Evolutionary conservation across 345 rosid species (phyloP).

Genomic region (Murraya paniculata): DNA sequence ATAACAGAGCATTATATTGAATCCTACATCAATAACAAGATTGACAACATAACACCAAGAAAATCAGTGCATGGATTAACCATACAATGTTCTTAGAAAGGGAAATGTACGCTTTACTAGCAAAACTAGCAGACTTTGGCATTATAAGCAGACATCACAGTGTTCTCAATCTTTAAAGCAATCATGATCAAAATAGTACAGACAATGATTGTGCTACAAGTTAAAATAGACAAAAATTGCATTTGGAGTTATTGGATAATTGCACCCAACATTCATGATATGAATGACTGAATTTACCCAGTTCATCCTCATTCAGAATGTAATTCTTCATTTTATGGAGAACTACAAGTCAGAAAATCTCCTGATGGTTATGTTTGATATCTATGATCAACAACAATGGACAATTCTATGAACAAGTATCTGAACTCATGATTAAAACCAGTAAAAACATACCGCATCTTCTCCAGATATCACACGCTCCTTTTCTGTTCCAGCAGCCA

Average conservation of each 20-base stretch:
- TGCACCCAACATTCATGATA: neutral
- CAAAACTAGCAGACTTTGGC: neutral
- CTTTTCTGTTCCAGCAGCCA: constrained; percentile 89
- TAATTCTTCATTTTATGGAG: no score
- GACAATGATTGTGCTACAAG: neutral
- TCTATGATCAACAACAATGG: neutral
- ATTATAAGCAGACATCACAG: neutral
- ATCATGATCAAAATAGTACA: neutral
- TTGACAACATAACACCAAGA: neutral
- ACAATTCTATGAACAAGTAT: neutral
- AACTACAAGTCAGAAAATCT: neutral
- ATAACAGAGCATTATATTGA: neutral
- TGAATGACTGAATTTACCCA: neutral
- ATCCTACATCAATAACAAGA: neutral
- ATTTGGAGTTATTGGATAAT: neutral
- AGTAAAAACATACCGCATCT: constrained; percentile 68
- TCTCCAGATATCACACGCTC: constrained; percentile 84
- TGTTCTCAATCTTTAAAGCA: neutral
- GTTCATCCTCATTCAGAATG: no score
- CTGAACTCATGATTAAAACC: neutral
- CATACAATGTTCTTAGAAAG: neutral
- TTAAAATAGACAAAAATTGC: neutral
- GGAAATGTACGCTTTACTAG: neutral
- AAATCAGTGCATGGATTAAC: neutral
- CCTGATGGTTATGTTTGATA: neutral